These are phyloP conservation scores for Globisporangium splendens DNA, from an alignment of 352 stramenopile genomes.

Conservation along the genomic window DNA sequence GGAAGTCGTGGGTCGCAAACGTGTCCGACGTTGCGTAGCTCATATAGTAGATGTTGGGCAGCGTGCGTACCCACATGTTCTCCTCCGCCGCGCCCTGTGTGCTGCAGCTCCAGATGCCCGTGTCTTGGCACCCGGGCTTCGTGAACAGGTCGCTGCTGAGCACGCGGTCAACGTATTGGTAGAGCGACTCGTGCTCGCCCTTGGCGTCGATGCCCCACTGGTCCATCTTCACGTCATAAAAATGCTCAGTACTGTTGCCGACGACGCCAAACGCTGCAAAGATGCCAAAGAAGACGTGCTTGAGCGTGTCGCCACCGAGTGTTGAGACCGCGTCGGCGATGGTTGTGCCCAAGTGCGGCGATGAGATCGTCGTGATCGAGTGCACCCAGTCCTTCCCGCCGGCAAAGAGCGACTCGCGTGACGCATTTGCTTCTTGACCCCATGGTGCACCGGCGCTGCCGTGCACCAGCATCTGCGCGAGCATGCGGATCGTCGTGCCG, in stretches of 20 bases:
- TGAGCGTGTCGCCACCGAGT: too few relatives aligned
- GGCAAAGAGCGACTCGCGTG: too few relatives aligned
- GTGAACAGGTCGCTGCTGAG: constrained; percentile 29
- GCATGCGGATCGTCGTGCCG: too few relatives aligned
- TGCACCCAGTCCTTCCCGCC: too few relatives aligned
- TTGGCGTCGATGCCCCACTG: constrained; percentile 47
- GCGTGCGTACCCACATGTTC: constrained; percentile 31
- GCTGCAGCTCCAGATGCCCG: constrained; percentile 24
- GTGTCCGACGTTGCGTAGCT: constrained; percentile 28
- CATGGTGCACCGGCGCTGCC: too few relatives aligned
- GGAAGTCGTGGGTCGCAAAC: constrained; percentile 13
- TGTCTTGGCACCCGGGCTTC: constrained; percentile 23
- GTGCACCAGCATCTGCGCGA: too few relatives aligned
- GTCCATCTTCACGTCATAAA: constrained; percentile 53
- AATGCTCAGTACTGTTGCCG: constrained; percentile 23
- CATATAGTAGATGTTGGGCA: constrained; percentile 32
- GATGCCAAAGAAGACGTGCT: too few relatives aligned
- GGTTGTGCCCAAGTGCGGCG: too few relatives aligned
- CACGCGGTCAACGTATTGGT: constrained; percentile 36
- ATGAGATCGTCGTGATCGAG: too few relatives aligned
- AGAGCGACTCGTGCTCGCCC: constrained; percentile 20
- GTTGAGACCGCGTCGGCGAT: too few relatives aligned
- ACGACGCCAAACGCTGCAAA: constrained; percentile 22
- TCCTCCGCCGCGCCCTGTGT: constrained; percentile 28
- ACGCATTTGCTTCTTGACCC: too few relatives aligned